Evolutionary conservation across 2,329 filamentous ascomycete species (phyloP), one percentile per base, ranked within the genome.

Genomic region (Pseudocercospora eumusae): DNA sequence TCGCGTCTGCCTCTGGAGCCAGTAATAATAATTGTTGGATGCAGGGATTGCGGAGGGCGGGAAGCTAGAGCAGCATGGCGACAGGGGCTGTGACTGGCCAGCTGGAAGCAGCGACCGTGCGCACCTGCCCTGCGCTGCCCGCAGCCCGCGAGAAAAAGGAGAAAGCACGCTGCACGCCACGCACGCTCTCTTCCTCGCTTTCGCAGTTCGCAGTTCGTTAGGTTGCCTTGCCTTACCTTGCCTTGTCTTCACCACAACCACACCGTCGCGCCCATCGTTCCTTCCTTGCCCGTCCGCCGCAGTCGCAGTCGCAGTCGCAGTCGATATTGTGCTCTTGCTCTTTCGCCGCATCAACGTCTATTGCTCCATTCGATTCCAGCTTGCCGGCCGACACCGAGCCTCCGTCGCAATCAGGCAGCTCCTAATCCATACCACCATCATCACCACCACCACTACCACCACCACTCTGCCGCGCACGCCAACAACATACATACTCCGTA

Each of bases 291-390:
- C 13, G 18, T 47, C 53, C 40, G 55, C 49, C 40, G 28, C 42
- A 44, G 33, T 56, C 53, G 53, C n/a, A n/a, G n/a, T n/a, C n/a
- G n/a, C n/a, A n/a, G n/a, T 57, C 40, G 28, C 42, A 44, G 33
- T 56, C 53, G 53, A 56, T 44, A 40, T 56, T 33, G 31, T 42
- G 53, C 53, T 57, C 36, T 45, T 57, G 36, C 55, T 45, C 55
- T 45, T 42, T 27, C 36, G 54, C 54, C 40, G 36, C 33, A 56
- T 56, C 55, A n/a, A 21, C 55, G 10, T 57, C 42, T 31, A 28
- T 57, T 57, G 55, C 55, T 47, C 55, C 40, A 40, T 57, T 54
- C 55, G 13, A 21, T 57, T 45, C 28, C 55, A 18, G 15, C 33
- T 15, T 45, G 36, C 55, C 40, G 36, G 36, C 40, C 55, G 20